These are phyloP conservation scores for Phytophthora sp. DNA, from an alignment of 352 stramenopile genomes.

Conservation along the genomic window DNA sequence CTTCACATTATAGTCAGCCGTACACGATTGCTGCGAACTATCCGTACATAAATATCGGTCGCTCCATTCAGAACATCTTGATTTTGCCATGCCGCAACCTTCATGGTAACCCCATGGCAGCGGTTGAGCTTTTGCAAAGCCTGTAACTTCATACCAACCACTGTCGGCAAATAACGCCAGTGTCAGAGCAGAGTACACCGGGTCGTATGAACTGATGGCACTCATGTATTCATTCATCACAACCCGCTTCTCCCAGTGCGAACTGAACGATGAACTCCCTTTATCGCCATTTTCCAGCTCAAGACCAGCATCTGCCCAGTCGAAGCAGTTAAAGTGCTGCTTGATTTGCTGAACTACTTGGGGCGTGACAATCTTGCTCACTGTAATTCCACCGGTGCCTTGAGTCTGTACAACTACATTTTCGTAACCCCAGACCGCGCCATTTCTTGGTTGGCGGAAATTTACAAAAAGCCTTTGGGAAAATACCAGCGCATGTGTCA, in stretches of 20 bases:
- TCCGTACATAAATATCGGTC: conserved; percentile 71
- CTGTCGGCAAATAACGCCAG: conserved; percentile 83
- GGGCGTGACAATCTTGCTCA: conserved; percentile 81
- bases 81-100: conserved; percentile 69
- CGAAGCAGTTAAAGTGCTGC: conserved; percentile 78
- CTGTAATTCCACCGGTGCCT: conserved; percentile 48
- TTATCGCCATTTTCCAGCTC: conserved; percentile 80
- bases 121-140: conserved; percentile 59
- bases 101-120: conserved; percentile 78
- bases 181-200: conserved; percentile 76
- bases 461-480: conserved; percentile 62
- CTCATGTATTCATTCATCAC: conserved; percentile 89
- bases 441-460: conserved; percentile 72
- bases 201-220: conserved; percentile 74
- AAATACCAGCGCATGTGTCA: conserved; percentile 85
- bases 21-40: conserved; percentile 51
- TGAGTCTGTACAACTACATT: conserved; percentile 67
- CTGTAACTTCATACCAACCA: conserved; percentile 78
- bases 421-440: conserved; percentile 55
- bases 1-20: conserved; percentile 69
- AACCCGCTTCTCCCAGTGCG: conserved; percentile 86
- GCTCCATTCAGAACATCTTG: conserved; percentile 71
- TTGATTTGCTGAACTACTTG: conserved; percentile 70
- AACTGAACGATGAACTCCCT: conserved; percentile 65
- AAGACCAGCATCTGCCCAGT: conserved; percentile 63